Evolutionary conservation across 306 rosid genomes (phyloP), one percentile per base, ranked within the genome.

Genomic region (Senna tora): DNA sequence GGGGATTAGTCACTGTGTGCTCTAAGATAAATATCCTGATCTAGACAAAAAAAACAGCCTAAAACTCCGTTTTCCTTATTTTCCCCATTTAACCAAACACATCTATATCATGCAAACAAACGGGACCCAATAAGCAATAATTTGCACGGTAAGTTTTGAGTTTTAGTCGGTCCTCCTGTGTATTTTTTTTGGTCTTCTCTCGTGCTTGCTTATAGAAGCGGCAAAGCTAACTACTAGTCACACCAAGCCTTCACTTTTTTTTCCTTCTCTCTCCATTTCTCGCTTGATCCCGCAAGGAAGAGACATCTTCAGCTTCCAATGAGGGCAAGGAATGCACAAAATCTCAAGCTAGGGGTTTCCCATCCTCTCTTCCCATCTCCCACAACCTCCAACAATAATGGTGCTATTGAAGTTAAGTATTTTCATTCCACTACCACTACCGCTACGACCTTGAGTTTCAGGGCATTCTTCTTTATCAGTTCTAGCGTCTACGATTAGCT

Each of bases 171-270:
- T 78, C 52, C 76, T 36, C 6, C 38, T 33, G 30, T 25, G 30
- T 75, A 55, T 55, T 61, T 60, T 72, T 78, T 65, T 50, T 53
- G 60, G 51, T 76, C 81, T 79, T 69, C 81, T 78, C 82, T 56
- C 70, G 79, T 72, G 75, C 65, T 85, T 84, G 96, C 94, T 89
- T 89, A 49, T 63, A 53, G 71, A 83, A 84, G 86, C 93, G 89
- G 90, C 90, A 87, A 89, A 83, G 89, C 81, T 72, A 72, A 83
- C 89, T 69, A 45, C 61, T 28, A 55, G 73, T 76, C 84, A 46
- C 72, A 71, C 81, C 72, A 80, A 79, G 67, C 49, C 80, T 67
- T 13, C 19, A 52, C 62, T 79, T 78, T 69, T 73, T 72, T 52
- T 66, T 62, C 7, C 72, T 6, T 57, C 56, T 20, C 59, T 78